Evolutionary conservation across 805 yeast genomes (phyloP).

Genomic region (Monosporozyma unispora): DNA sequence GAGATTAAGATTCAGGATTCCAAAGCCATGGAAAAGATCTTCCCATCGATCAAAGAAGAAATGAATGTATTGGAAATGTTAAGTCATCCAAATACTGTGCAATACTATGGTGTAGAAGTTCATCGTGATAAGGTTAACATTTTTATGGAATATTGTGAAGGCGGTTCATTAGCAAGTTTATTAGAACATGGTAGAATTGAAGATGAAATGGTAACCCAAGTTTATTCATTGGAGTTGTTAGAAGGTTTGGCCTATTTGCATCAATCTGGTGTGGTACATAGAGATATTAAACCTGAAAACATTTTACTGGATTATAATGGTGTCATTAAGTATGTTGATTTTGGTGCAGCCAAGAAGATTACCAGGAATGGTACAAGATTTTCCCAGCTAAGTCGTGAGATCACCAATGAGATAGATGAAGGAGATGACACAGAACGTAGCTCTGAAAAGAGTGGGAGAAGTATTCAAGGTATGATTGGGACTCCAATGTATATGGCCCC

Average conservation of each 20-base stretch:
- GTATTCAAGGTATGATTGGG: conserved; percentile 46
- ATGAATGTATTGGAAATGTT: conserved; percentile 94
- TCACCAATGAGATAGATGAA: conserved; percentile 1
- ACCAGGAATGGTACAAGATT: conserved; percentile 46
- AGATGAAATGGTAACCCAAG: conserved; percentile 86
- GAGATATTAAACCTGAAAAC: conserved; percentile 95
- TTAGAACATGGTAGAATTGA: conserved; percentile 90
- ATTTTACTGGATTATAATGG: conserved; percentile 85
- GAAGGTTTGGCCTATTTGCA: conserved; percentile 94
- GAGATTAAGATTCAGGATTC: conserved; percentile 87
- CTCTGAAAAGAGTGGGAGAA: neutral
- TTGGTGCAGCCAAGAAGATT: conserved; percentile 92
- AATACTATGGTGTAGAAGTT: conserved; percentile 93
- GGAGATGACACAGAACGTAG: conserved; percentile 8
- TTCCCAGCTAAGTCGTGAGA: conserved; percentile 1
- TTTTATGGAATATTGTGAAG: conserved; percentile 96
- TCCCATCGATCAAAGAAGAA: conserved; percentile 87
- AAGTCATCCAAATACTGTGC: conserved; percentile 93
- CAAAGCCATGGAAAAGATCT: conserved; percentile 72
- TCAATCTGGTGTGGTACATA: conserved; percentile 89
- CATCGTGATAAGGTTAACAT: conserved; percentile 91
- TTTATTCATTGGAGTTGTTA: conserved; percentile 82
- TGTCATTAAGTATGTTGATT: conserved; percentile 89
- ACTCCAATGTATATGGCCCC: conserved; percentile 99
- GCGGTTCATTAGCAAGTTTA: conserved; percentile 82